These are phyloP conservation scores for Polygonum maritimum DNA, from an alignment of 148 eudicot species.

Conservation along the genomic window DNA sequence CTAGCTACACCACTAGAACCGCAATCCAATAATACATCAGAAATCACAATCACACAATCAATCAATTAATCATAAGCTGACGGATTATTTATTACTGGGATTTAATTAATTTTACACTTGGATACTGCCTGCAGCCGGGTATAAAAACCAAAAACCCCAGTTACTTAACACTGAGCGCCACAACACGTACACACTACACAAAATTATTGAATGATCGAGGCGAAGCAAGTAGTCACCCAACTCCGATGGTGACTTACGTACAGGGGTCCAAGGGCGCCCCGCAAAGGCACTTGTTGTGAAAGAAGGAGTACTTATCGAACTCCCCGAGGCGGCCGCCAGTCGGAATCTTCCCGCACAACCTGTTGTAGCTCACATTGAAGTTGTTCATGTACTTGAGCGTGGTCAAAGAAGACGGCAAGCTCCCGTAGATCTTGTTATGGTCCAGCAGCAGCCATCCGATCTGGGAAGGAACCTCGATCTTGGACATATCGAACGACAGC, in stretches of 20 bases:
- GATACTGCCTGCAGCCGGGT: background rate
- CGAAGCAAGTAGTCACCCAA: background rate
- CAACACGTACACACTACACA: background rate
- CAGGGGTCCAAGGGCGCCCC: conserved; percentile 12
- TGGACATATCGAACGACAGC: conserved; percentile 25
- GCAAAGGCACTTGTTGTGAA: conserved; percentile 17
- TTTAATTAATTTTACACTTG: background rate
- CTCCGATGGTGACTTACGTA: background rate
- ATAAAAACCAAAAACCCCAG: background rate
- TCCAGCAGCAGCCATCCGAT: conserved; percentile 20
- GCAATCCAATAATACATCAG: too few relatives aligned
- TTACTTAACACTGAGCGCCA: background rate
- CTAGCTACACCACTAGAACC: too few relatives aligned
- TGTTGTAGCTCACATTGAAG: conserved; percentile 36
- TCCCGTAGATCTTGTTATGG: conserved; percentile 38
- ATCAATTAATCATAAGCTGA: too few relatives aligned
- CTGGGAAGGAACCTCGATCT: conserved; percentile 8
- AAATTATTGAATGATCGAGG: background rate
- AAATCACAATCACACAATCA: too few relatives aligned
- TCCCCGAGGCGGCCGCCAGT: conserved; percentile 14
- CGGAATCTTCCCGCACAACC: conserved; percentile 38
- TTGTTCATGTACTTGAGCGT: conserved; percentile 9
- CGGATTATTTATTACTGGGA: too few relatives aligned
- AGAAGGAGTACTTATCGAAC: conserved; percentile 8
- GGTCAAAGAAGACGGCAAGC: conserved; percentile 18